Evolutionary conservation across 2,329 filamentous ascomycete species (phyloP), one percentile per base, ranked within the genome.

Genomic region (Cladosporium cucumerinum): DNA sequence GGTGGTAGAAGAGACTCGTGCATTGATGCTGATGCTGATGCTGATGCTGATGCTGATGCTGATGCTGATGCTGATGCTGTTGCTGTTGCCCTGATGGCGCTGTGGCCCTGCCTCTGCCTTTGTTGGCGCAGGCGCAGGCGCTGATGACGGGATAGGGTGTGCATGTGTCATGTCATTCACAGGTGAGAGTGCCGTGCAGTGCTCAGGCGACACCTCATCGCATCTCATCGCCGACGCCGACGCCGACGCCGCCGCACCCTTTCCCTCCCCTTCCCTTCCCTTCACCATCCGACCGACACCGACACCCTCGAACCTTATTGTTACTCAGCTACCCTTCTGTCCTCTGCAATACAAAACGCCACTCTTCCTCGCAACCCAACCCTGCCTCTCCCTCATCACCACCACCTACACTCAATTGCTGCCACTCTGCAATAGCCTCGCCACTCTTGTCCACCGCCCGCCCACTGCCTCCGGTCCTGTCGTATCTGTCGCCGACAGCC

Each of bases 141-240:
- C 39, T 46, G 48, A 52, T 52, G 49, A 52, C 49, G 49, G 49
- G n/a, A 10, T 7, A 7, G 48, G 26, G 26, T 18, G 16, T 14
- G 26, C 51, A 32, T 18, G 26, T 52, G 26, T 54, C 51, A 32
- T 52, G 26, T 54, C 51, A 32, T 54, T 26, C 23, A 23, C 48
- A 51, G 23, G 46, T 51, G 12, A 28, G 23, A 51, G 48, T 26
- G 46, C 46, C 25, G 54, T 39, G 30, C 26, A 16, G 25, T 49
- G 57, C 57, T 51, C 57, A 60, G 57, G 57, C 57, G 57, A 60
- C 57, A 51, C 43, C 57, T 59, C 57, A 48, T 43, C 36, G 5
- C 16, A n/a, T 5, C 36, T 18, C 36, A 25, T 18, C 30, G 57
- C 57, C 49, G 39, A 60, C 39, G 57, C 57, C 39, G 49, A n/a